These are phyloP conservation scores for Colletotrichum musae DNA, from an alignment of 2,329 filamentous ascomycete species.

Conservation along the genomic window DNA sequence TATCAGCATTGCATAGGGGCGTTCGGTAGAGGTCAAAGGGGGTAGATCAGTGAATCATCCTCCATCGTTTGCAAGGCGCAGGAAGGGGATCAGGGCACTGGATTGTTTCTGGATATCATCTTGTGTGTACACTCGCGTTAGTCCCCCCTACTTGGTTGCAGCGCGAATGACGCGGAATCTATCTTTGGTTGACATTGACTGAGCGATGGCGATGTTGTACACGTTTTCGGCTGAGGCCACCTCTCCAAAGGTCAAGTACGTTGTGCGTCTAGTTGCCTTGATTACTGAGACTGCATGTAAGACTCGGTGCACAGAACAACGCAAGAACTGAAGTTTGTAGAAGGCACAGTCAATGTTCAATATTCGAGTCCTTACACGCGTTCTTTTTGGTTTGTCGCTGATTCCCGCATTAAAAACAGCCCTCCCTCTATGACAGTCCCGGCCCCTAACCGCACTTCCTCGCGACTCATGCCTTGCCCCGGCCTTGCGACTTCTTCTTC, in stretches of 20 bases:
- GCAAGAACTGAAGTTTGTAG: no score
- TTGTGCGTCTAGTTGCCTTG: no score
- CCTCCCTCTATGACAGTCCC: neutral
- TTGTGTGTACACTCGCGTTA: slow-evolving; percentile 19
- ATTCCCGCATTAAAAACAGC: neutral
- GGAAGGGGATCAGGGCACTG: slow-evolving; percentile 3
- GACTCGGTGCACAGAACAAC: no score
- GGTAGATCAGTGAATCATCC: slow-evolving; percentile 17
- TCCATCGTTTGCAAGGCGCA: slow-evolving; percentile 22
- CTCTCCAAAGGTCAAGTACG: no score
- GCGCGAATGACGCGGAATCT: slow-evolving; percentile 7
- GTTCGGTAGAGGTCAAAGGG: slow-evolving; percentile 33
- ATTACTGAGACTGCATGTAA: no score
- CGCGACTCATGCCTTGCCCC: slow-evolving; percentile 45
- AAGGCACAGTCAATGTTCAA: no score
- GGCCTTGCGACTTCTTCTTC: slow-evolving; percentile 71
- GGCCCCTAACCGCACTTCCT: no score
- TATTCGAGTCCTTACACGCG: no score
- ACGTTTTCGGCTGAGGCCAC: no score
- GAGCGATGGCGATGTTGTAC: no score
- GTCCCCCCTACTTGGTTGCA: neutral
- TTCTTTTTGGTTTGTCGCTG: neutral
- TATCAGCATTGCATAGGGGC: slow-evolving; percentile 40
- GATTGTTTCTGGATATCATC: slow-evolving; percentile 3
- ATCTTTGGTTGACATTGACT: no score